A percentile compares a stretch with the other conserved stretches of the same genome.
Conservation (phyloP, 2,329 filamentous ascomycete genomes). For the Fusarium tanahbumbuense region DNA sequence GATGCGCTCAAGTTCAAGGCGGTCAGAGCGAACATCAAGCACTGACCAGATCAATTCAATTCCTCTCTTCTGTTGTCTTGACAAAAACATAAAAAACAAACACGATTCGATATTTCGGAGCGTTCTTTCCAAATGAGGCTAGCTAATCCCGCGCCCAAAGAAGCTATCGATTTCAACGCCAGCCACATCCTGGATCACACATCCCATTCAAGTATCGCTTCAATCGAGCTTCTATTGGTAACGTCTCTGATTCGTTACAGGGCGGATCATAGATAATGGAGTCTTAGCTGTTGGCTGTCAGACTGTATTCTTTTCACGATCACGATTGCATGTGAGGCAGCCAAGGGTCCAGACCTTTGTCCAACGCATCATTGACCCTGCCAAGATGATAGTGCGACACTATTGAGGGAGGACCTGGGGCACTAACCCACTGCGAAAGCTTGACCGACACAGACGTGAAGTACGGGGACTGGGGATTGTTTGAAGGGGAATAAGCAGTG, state of each 20-base stretch:
- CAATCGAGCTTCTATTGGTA: not conserved
- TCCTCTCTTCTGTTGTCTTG: not conserved
- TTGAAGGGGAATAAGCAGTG: no score
- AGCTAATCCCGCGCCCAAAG: not conserved
- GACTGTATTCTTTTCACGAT: not conserved
- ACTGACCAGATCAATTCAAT: not conserved
- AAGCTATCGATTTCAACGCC: conserved; percentile 15
- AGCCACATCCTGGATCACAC: conserved; percentile 3
- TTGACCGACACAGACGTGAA: not conserved
- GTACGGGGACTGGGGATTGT: not conserved
- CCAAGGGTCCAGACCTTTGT: conserved; percentile 7
- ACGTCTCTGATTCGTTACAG: not conserved
- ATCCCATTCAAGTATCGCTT: not conserved
- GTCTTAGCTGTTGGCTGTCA: not conserved
- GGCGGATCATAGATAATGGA: not conserved
- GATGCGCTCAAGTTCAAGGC: not conserved
- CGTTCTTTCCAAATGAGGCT: not conserved
- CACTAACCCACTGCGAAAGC: not conserved
- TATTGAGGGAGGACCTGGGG: not conserved
- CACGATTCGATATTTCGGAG: not conserved
- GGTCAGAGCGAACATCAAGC: not conserved
- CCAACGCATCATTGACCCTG: conserved; percentile 2
- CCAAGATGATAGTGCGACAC: conserved; percentile 17
- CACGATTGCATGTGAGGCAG: conserved; percentile 4
- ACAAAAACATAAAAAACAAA: not conserved